Conservation (phyloP, 495 filamentous ascomycete genomes). For the Entonaema liquescens region DNA sequence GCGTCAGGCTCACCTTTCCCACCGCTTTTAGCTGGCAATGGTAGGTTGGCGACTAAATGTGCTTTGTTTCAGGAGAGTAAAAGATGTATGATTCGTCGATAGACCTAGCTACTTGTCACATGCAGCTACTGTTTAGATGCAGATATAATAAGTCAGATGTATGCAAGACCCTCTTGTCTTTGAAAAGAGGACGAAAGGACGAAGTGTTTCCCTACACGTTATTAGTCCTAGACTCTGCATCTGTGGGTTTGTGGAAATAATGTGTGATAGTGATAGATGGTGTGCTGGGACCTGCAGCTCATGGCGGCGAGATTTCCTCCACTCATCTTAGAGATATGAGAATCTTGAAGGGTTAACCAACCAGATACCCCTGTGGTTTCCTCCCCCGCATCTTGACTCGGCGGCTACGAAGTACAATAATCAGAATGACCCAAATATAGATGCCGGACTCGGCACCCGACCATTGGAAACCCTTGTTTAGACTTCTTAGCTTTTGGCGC, state of each 20-base stretch:
- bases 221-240: constrained; percentile 8
- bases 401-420: constrained; percentile 35
- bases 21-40: constrained; percentile 24
- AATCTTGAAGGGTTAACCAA: constrained; percentile 26
- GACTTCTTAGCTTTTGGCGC: neutral
- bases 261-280: constrained; percentile 24
- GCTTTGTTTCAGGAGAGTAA: constrained; percentile 24
- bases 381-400: constrained; percentile 35
- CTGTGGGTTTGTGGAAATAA: neutral
- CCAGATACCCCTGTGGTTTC: neutral
- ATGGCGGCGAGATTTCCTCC: constrained; percentile 3
- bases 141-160: constrained; percentile 1
- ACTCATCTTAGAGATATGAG: constrained; percentile 4
- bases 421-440: constrained; percentile 33
- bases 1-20: constrained; percentile 31
- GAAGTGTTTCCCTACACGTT: neutral
- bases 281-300: constrained; percentile 32
- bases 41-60: constrained; percentile 11
- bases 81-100: constrained; percentile 26
- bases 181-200: neutral
- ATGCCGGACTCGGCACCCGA: constrained; percentile 18
- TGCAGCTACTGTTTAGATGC: constrained; percentile 8
- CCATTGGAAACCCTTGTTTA: constrained; percentile 18
- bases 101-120: constrained; percentile 30
- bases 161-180: neutral